Evolutionary conservation across 2,329 filamentous ascomycete species (phyloP).

Genomic region (Cadophora sp.): DNA sequence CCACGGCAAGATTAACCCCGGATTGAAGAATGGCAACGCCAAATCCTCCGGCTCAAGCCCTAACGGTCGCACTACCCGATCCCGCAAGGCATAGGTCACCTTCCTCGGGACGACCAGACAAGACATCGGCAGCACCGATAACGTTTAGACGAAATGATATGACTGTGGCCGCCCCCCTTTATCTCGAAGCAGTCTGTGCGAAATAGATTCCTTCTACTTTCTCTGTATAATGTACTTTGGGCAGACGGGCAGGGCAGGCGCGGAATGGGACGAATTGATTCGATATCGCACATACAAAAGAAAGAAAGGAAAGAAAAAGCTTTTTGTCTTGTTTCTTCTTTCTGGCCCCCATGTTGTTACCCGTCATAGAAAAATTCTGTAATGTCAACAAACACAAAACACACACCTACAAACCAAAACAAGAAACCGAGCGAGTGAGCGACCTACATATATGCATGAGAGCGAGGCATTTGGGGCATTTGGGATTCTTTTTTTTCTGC

Average conservation of each 20-base stretch:
- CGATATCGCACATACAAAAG: background rate
- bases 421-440: constrained; percentile 21
- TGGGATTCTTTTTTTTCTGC: background rate
- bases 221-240: constrained; percentile 40
- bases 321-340: background rate
- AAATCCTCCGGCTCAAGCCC: constrained; percentile 47
- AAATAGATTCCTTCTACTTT: constrained; percentile 34
- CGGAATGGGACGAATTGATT: constrained; percentile 23
- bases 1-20: constrained; percentile 38
- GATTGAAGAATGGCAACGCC: constrained; percentile 52
- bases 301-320: background rate
- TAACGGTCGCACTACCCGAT: constrained; percentile 42
- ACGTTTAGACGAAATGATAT: constrained; percentile 16
- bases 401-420: too few relatives aligned
- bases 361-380: constrained; percentile 32
- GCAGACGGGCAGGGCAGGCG: background rate
- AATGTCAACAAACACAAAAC: constrained; percentile 29
- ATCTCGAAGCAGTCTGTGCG: constrained; percentile 28
- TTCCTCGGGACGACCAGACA: constrained; percentile 12
- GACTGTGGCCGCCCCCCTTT: constrained; percentile 20
- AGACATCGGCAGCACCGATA: constrained; percentile 26
- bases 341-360: constrained; percentile 10
- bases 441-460: background rate
- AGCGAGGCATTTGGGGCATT: constrained; percentile 10
- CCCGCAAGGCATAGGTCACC: constrained; percentile 45